A percentile compares a stretch with the other conserved stretches of the same genome.
Evolutionary conservation across 192 early-diverging fungal species (phyloP).

Genomic region (Coemansia furcata): DNA sequence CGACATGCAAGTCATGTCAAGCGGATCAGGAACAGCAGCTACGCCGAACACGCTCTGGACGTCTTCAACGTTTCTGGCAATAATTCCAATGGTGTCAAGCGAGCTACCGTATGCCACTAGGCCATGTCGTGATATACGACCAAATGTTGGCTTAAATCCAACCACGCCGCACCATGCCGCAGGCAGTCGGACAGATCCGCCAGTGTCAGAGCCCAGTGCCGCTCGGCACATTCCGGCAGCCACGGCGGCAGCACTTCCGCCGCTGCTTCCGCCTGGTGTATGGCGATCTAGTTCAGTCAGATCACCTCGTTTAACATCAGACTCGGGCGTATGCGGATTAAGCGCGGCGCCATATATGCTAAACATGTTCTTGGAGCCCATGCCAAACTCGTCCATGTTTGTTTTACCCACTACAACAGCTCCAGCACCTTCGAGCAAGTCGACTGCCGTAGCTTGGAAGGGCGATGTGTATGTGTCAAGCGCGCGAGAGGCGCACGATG

Average conservation of each 20-base stretch:
- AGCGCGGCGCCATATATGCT: conserved; percentile 34
- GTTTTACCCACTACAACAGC: conserved; percentile 73
- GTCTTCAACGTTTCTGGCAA: conserved; percentile 63
- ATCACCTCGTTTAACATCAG: not conserved
- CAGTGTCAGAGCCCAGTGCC: conserved; percentile 92
- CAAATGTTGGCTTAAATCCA: conserved; percentile 93
- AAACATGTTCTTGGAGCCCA: conserved; percentile 64
- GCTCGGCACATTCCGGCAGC: conserved; percentile 73
- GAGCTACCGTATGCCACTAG: conserved; percentile 84
- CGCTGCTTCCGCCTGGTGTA: conserved; percentile 84
- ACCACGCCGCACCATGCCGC: conserved; percentile 91
- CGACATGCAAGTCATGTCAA: conserved; percentile 60
- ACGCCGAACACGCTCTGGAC: conserved; percentile 11
- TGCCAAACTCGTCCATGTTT: conserved; percentile 98
- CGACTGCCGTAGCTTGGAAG: conserved; percentile 66
- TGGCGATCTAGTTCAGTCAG: not conserved
- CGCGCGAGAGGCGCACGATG: conserved; percentile 75
- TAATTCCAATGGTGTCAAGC: conserved; percentile 84
- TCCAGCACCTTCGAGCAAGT: conserved; percentile 60
- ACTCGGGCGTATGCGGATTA: conserved; percentile 16
- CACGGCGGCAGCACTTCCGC: conserved; percentile 89
- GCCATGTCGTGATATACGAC: conserved; percentile 78
- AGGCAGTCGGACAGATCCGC: conserved; percentile 90
- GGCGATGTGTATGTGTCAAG: conserved; percentile 55
- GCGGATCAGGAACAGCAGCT: conserved; percentile 21